Conservation (phyloP, 2,329 filamentous ascomycete species). For the Pseudocercospora macadamiae region DNA sequence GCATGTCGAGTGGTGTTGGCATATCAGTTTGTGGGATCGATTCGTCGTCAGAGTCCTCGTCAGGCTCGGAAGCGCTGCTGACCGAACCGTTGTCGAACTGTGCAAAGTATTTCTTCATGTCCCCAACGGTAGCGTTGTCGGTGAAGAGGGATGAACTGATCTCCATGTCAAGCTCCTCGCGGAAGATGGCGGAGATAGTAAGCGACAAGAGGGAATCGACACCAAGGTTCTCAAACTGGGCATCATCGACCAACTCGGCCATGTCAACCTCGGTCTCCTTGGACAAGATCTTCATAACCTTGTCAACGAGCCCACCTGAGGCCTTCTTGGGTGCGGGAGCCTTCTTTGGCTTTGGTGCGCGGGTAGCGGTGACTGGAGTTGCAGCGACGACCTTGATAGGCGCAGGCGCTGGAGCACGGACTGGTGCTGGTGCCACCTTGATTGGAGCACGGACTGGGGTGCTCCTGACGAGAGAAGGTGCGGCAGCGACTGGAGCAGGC, state of each 20-base stretch:
- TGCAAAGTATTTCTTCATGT: conserved; percentile 61
- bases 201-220: conserved; percentile 65
- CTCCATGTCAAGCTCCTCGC: conserved; percentile 63
- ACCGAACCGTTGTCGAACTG: conserved; percentile 43
- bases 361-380: conserved; percentile 33
- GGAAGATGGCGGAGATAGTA: conserved; percentile 64
- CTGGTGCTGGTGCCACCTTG: conserved; percentile 26
- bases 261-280: conserved; percentile 64
- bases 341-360: conserved; percentile 57
- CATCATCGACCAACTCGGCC: conserved; percentile 61
- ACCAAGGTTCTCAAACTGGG: conserved; percentile 64
- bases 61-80: conserved; percentile 38
- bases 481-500: conserved; percentile 40
- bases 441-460: conserved; percentile 38
- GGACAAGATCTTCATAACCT: conserved; percentile 68
- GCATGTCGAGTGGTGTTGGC: conserved; percentile 47
- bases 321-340: conserved; percentile 57
- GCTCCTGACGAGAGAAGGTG: conserved; percentile 40
- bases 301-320: conserved; percentile 50
- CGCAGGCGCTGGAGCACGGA: conserved; percentile 24
- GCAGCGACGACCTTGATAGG: conserved; percentile 27
- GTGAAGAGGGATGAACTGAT: conserved; percentile 63
- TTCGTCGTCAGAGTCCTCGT: conserved; percentile 43
- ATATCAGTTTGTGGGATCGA: conserved; percentile 46
- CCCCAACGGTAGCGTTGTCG: conserved; percentile 62